Conservation (phyloP, 1,284 basidiomycete genomes). For the Xanthoconium separans region DNA sequence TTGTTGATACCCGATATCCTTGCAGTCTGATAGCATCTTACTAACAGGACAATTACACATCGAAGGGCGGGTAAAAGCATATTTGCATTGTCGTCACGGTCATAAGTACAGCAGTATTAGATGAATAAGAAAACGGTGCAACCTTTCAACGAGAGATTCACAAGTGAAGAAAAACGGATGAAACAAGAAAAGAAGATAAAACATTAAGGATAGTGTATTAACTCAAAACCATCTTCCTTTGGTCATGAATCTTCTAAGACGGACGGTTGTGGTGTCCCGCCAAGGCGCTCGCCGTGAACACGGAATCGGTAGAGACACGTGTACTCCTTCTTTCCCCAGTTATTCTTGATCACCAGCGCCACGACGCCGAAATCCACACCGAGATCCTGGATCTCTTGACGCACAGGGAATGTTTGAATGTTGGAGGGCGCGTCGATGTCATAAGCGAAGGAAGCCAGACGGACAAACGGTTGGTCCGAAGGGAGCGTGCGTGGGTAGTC, state of each 20-base stretch:
- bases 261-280: constrained; percentile 26
- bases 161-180: background rate
- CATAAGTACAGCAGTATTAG: constrained; percentile 28
- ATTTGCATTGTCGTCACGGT: constrained; percentile 24
- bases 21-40: background rate
- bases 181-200: background rate
- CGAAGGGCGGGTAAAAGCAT: background rate
- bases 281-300: constrained; percentile 59
- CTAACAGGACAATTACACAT: background rate
- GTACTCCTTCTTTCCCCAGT: constrained; percentile 82
- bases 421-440: constrained; percentile 66
- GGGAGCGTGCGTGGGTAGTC: constrained; percentile 55
- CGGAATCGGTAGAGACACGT: constrained; percentile 92
- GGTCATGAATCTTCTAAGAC: constrained; percentile 20
- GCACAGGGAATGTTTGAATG: constrained; percentile 86
- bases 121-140: constrained; percentile 16
- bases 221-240: background rate
- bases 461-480: constrained; percentile 58
- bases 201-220: constrained; percentile 13
- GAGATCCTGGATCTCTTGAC: constrained; percentile 62
- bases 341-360: constrained; percentile 74
- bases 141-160: constrained; percentile 4
- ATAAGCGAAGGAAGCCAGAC: constrained; percentile 79
- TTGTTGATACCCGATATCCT: constrained; percentile 6
- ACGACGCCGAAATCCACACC: constrained; percentile 82